Evolutionary conservation across 2,329 filamentous ascomycete species (phyloP).

Genomic region (Botryotinia globosa): DNA sequence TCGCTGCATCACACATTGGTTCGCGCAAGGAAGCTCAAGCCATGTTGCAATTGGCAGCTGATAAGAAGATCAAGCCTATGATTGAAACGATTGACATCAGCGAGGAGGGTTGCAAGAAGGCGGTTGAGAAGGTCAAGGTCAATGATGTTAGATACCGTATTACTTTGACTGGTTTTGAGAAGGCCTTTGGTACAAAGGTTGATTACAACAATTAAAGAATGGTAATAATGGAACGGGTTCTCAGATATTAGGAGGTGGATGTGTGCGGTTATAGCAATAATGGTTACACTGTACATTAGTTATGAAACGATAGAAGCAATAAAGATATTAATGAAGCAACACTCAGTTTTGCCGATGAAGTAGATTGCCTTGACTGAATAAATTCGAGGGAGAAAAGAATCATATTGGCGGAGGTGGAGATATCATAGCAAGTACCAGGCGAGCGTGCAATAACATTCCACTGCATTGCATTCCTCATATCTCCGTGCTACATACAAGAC

Average conservation of each 20-base stretch:
- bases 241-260: neutral
- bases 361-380: neutral
- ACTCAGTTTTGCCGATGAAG: neutral
- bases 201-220: slow-evolving; percentile 3
- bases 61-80: slow-evolving; percentile 58
- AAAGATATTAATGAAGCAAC: neutral
- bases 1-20: slow-evolving; percentile 43
- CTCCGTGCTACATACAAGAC: neutral
- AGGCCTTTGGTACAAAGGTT: slow-evolving; percentile 51
- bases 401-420: no score
- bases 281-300: neutral
- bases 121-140: slow-evolving; percentile 64
- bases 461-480: neutral
- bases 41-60: slow-evolving; percentile 59
- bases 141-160: slow-evolving; percentile 72
- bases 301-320: neutral
- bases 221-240: neutral
- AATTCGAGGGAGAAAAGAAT: no score
- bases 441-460: no score
- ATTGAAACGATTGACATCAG: slow-evolving; percentile 41
- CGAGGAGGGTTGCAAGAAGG: slow-evolving; percentile 59
- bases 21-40: slow-evolving; percentile 54
- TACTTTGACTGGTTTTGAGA: slow-evolving; percentile 65
- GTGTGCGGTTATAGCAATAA: neutral
- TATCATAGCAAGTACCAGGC: no score